phyloP scores from a whole-genome alignment of 768 basidiomycete species.

The Chlorophyllum brunneum region DNA sequence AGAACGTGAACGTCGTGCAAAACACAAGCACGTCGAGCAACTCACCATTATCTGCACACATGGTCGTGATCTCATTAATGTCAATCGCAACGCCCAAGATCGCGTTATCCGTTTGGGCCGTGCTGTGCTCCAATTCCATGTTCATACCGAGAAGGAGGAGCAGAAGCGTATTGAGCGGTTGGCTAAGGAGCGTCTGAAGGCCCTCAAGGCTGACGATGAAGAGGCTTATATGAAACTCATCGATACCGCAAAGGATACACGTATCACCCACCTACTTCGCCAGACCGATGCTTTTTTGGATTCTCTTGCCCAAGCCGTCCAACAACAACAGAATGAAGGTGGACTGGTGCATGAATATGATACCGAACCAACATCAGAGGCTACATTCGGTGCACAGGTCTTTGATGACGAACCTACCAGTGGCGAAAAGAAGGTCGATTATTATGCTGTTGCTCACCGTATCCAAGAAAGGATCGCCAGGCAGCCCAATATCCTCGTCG shows the following conservation, averaged over 20 bases:
- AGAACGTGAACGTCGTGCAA: conserved; percentile 91
- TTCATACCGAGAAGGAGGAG: conserved; percentile 93
- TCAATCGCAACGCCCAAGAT: conserved; percentile 59
- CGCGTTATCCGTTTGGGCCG: conserved; percentile 74
- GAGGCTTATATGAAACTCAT: conserved; percentile 99
- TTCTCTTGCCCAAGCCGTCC: conserved; percentile 89
- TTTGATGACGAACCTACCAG: conserved; percentile 53
- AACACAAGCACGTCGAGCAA: conserved; percentile 95
- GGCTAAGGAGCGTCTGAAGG: conserved; percentile 96
- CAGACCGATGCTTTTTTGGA: conserved; percentile 97
- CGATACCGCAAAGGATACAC: conserved; percentile 97
- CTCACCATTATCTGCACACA: conserved; percentile 83
- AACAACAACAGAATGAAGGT: conserved; percentile 83
- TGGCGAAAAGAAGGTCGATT: conserved; percentile 81
- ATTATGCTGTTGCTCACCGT: conserved; percentile 93
- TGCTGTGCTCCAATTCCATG: conserved; percentile 80
- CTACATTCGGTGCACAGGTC: conserved; percentile 85
- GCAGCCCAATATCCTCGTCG: conserved; percentile 73
- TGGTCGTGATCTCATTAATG: conserved; percentile 69
- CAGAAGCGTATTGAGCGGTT: conserved; percentile 95
- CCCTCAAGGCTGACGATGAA: conserved; percentile 96
- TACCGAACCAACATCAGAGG: conserved; percentile 75
- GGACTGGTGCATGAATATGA: conserved; percentile 36
- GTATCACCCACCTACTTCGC: conserved; percentile 91
- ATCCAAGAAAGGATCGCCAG: conserved; percentile 80